Percentiles rank a stretch among this genome's conserved stretches.
Evolutionary conservation across 441 rosid genomes (phyloP).

Genomic region (Jatropha podagrica): DNA sequence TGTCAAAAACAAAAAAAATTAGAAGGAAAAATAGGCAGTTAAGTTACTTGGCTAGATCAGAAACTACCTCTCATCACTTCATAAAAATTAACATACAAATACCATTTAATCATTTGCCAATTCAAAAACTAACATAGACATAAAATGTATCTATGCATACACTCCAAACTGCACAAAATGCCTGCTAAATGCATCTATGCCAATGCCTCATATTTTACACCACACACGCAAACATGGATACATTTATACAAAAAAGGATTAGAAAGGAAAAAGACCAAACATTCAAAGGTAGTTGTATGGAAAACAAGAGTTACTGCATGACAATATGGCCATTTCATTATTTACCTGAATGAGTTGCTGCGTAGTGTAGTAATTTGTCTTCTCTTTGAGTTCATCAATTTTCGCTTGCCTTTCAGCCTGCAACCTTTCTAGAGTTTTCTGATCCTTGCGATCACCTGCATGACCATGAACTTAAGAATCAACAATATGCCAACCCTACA

Average conservation of each 20-base stretch:
- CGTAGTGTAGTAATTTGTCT: slow-evolving; percentile 84
- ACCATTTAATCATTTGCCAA: not conserved
- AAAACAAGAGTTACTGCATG: not conserved
- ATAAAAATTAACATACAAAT: no score
- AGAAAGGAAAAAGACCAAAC: not conserved
- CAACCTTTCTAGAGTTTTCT: slow-evolving; percentile 73
- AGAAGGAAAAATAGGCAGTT: not conserved
- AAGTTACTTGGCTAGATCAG: not conserved
- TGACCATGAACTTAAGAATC: not conserved
- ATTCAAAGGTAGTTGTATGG: not conserved
- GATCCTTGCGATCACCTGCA: slow-evolving; percentile 84
- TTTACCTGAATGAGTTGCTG: slow-evolving; percentile 93
- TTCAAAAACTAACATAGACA: not conserved
- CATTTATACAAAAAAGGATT: not conserved
- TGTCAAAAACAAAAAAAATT: not conserved
- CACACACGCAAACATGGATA: not conserved
- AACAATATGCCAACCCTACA: slow-evolving; percentile 6
- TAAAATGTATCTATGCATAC: not conserved
- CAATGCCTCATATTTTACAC: not conserved
- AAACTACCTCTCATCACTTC: not conserved
- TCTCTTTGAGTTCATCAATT: slow-evolving; percentile 90
- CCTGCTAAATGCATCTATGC: not conserved
- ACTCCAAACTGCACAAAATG: no score
- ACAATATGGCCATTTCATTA: not conserved
- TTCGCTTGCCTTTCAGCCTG: slow-evolving; percentile 87